These are phyloP conservation scores for Didymella pinodella DNA, from an alignment of 2,329 filamentous ascomycete species.

Conservation along the genomic window DNA sequence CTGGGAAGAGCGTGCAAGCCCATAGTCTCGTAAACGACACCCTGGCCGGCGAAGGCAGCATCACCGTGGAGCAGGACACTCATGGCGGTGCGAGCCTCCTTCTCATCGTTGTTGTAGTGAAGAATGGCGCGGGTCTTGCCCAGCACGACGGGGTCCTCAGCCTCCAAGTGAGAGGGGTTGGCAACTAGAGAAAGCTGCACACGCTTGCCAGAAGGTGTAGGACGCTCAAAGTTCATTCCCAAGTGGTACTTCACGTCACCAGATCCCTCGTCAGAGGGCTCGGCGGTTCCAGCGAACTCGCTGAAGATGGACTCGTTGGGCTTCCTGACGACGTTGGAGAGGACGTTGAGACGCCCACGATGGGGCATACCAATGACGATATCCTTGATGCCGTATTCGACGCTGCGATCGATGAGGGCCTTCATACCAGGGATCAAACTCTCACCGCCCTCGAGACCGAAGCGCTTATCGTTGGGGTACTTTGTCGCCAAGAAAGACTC, in stretches of 20 bases:
- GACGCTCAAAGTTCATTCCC: conserved; percentile 99
- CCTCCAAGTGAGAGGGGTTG: conserved; percentile 97
- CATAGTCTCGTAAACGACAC: conserved; percentile 97
- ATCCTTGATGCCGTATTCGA: conserved; percentile 98
- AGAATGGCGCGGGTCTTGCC: conserved; percentile 98
- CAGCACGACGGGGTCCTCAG: conserved; percentile 95
- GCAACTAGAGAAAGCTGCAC: conserved; percentile 98
- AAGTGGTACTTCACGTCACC: conserved; percentile 99
- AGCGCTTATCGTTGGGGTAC: conserved; percentile 99
- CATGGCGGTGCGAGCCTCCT: conserved; percentile 88
- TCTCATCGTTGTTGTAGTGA: conserved; percentile 98
- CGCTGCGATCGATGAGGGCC: conserved; percentile 95
- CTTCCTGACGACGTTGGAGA: conserved; percentile 98
- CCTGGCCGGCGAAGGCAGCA: conserved; percentile 94
- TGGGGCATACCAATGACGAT: conserved; percentile 99
- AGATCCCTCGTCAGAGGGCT: conserved; percentile 92
- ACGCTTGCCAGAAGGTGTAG: conserved; percentile 96
- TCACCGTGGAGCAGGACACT: conserved; percentile 95
- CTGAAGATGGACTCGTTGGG: conserved; percentile 99
- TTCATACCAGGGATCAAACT: conserved; percentile 99
- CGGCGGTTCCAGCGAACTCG: conserved; percentile 89
- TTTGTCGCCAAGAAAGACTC: conserved; percentile 95
- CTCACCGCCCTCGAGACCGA: conserved; percentile 97
- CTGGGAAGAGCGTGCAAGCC: conserved; percentile 95
- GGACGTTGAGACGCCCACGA: conserved; percentile 95